Conservation (phyloP, 1,139 yeast species). For the Blastobotrys malaysiensis region DNA sequence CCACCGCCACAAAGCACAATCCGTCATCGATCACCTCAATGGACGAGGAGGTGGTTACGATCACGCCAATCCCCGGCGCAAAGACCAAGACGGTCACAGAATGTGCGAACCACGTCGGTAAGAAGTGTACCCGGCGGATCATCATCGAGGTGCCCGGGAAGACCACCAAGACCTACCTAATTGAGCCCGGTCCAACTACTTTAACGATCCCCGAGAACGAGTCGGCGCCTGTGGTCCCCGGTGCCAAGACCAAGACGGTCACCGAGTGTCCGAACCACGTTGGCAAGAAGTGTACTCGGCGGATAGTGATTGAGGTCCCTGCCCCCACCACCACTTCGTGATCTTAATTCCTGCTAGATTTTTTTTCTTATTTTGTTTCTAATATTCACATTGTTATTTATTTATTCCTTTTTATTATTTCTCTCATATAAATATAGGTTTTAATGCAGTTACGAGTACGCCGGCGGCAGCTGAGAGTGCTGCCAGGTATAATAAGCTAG, state of each 20-base stretch:
- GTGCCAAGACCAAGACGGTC: not conserved
- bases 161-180: not conserved
- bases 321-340: not conserved
- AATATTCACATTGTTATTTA: not conserved
- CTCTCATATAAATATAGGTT: too few species aligned
- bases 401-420: too few species aligned
- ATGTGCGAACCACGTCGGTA: not conserved
- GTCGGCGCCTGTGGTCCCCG: not conserved
- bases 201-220: not conserved
- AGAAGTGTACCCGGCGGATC: not conserved
- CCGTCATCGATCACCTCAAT: not conserved
- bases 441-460: not conserved
- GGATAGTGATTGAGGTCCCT: not conserved
- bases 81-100: not conserved
- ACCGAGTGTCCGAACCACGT: not conserved
- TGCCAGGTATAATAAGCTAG: not conserved
- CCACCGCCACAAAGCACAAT: not conserved
- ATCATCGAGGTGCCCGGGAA: not conserved
- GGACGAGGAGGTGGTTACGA: not conserved
- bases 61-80: not conserved
- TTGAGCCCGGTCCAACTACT: not conserved
- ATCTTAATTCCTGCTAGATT: not conserved
- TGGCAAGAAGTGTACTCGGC: not conserved
- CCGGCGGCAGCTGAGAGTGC: not conserved
- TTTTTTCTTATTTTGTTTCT: not conserved